Evolutionary conservation across 352 stramenopile genomes (phyloP), one percentile per base, ranked within the genome.

Genomic region (Globisporangium heterothallicum): DNA sequence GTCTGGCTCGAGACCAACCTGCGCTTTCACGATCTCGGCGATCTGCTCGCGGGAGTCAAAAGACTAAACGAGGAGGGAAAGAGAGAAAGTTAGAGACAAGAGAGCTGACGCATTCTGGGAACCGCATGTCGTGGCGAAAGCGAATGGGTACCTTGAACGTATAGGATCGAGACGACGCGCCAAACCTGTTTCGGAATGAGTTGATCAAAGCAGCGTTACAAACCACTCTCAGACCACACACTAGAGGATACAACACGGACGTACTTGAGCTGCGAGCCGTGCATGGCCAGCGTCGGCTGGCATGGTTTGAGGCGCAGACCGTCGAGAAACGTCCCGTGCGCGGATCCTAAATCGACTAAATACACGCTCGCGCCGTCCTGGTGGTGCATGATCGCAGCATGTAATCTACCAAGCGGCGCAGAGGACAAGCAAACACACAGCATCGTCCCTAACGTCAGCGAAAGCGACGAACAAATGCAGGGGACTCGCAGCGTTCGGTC

Each of bases 41-140:
- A 93, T 93, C 56, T 88, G 72, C 42, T 87, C 79, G 1, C 73
- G 63, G 12, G 82, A 90, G 19, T 90, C 77, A 53, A 89, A 92
- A 24, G 77, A 61, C 52, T n/a, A n/a, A n/a, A n/a, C n/a, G n/a
- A n/a, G n/a, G n/a, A n/a, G n/a, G n/a, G n/a, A n/a, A n/a, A n/a
- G n/a, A n/a, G n/a, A n/a, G n/a, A n/a, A n/a, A n/a, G n/a, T n/a
- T n/a, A n/a, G n/a, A n/a, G n/a, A n/a, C n/a, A n/a, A n/a, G n/a
- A n/a, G n/a, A n/a, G n/a, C n/a, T n/a, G n/a, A n/a, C n/a, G n/a
- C n/a, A n/a, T n/a, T n/a, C n/a, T n/a, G n/a, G n/a, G 18, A 42
- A 19, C 18, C 7, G 14, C n/a, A 7, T 54, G 13, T 44, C 4
- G 50, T 4, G 35, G 19, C 24, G 22, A 16, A 5, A 47, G 29